Percentiles rank a stretch among this genome's conserved stretches.
phyloP scores from a whole-genome alignment of 225 moss, liverwort and hornwort species.

The Polytrichum commune region DNA sequence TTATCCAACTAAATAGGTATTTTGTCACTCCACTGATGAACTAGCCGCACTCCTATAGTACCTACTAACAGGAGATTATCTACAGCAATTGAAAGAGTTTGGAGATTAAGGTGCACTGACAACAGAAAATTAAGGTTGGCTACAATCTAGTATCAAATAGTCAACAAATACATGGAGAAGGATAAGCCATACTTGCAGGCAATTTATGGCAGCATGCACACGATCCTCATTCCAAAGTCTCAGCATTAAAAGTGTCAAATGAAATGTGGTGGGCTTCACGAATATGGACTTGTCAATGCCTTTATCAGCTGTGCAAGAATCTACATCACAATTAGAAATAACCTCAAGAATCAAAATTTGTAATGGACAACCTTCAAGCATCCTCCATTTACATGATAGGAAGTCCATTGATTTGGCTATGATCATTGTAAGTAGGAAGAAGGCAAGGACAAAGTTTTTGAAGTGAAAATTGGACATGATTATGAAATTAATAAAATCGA shows the following conservation, averaged over 20 bases:
- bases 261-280: constrained; percentile 70
- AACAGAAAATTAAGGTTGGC: too few species aligned
- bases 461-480: too few species aligned
- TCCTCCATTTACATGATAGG: background rate
- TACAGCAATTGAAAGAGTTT: too few species aligned
- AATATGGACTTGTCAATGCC: constrained; percentile 85
- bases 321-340: constrained; percentile 10
- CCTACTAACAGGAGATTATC: too few species aligned
- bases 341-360: constrained; percentile 2
- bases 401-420: background rate
- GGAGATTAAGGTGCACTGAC: too few species aligned
- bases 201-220: constrained; percentile 57
- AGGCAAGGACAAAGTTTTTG: too few species aligned
- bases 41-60: too few species aligned
- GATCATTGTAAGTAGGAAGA: background rate
- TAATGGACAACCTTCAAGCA: background rate
- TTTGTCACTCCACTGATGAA: too few species aligned
- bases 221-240: constrained; percentile 94
- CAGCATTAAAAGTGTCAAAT: constrained; percentile 85
- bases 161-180: background rate
- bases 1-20: too few species aligned
- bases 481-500: too few species aligned
- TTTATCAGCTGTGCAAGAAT: constrained; percentile 16
- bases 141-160: too few species aligned
- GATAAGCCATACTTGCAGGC: constrained; percentile 52